phyloP scores from a whole-genome alignment of 441 rosid genomes.

The Eutrema salsugineum region DNA sequence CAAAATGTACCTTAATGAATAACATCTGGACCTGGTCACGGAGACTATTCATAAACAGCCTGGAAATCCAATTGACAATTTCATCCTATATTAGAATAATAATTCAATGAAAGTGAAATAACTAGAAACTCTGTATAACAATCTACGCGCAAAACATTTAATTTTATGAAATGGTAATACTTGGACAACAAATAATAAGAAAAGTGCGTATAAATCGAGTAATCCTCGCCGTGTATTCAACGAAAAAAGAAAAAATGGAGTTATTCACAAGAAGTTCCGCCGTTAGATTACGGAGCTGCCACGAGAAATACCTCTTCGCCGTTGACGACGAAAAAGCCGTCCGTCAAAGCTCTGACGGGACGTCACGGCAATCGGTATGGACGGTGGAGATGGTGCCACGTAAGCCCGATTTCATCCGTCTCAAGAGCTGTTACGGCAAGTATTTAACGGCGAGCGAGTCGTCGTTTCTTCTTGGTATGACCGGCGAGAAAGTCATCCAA shows the following conservation, averaged over 20 bases:
- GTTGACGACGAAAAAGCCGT: slow-evolving; percentile 46
- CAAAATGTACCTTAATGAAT: background rate
- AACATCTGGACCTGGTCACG: background rate
- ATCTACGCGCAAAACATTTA: slow-evolving; percentile 9
- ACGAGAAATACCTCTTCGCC: slow-evolving; percentile 50
- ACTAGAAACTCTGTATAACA: background rate
- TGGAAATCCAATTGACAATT: background rate
- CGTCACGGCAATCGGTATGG: slow-evolving; percentile 41
- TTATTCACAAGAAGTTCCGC: slow-evolving; percentile 36
- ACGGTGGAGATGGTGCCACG: slow-evolving; percentile 44
- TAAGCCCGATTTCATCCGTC: slow-evolving; percentile 39
- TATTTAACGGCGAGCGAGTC: slow-evolving; percentile 47
- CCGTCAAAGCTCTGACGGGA: slow-evolving; percentile 47
- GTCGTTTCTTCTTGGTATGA: slow-evolving; percentile 53
- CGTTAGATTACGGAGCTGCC: slow-evolving; percentile 56
- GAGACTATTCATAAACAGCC: slow-evolving; percentile 15
- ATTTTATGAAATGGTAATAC: background rate
- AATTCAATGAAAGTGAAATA: background rate
- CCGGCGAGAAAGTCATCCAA: slow-evolving; percentile 48
- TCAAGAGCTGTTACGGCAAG: slow-evolving; percentile 47
- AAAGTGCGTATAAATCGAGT: background rate
- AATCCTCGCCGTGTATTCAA: background rate
- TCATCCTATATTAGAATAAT: background rate
- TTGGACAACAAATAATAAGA: background rate
- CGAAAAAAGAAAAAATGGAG: slow-evolving; percentile 38